phyloP scores from a whole-genome alignment of 2,329 filamentous ascomycete genomes.

The Plectosphaerella plurivora region DNA sequence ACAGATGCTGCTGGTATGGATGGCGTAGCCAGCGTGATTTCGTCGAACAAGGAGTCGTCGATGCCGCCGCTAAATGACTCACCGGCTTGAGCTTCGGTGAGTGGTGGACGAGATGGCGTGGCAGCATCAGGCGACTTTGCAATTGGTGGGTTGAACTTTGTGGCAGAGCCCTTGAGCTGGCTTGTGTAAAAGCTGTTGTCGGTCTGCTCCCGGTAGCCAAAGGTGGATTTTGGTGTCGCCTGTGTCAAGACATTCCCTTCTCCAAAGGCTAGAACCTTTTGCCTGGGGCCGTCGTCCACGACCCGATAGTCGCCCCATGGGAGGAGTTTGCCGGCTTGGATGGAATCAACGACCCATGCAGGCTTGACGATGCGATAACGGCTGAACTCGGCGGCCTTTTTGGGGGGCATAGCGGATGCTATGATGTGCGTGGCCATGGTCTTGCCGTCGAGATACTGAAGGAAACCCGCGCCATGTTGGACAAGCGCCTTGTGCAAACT shows the following conservation, averaged over 20 bases:
- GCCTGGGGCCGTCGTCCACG: constrained; percentile 76
- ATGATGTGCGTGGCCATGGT: constrained; percentile 96
- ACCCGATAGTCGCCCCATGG: constrained; percentile 85
- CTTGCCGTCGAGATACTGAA: constrained; percentile 93
- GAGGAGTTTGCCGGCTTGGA: constrained; percentile 73
- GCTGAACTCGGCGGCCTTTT: constrained; percentile 85
- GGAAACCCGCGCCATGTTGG: constrained; percentile 86
- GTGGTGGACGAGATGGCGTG: background rate
- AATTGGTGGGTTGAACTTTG: constrained; percentile 18
- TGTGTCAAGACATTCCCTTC: constrained; percentile 66
- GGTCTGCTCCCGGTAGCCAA: constrained; percentile 76
- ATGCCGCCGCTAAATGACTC: background rate
- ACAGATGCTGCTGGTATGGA: background rate
- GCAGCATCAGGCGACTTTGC: constrained; percentile 14
- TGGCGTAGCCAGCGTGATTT: background rate
- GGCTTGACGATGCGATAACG: constrained; percentile 92
- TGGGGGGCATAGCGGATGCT: constrained; percentile 82
- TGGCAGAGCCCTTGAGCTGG: constrained; percentile 51
- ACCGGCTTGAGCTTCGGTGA: background rate
- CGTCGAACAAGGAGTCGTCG: background rate
- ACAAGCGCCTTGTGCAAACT: constrained; percentile 81
- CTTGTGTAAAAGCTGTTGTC: constrained; percentile 77
- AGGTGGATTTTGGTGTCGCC: constrained; percentile 48
- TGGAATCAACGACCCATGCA: constrained; percentile 88
- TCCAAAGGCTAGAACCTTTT: constrained; percentile 66